These are phyloP conservation scores for Aspergillus udagawae DNA, from an alignment of 2,329 filamentous ascomycete genomes.

Conservation along the genomic window DNA sequence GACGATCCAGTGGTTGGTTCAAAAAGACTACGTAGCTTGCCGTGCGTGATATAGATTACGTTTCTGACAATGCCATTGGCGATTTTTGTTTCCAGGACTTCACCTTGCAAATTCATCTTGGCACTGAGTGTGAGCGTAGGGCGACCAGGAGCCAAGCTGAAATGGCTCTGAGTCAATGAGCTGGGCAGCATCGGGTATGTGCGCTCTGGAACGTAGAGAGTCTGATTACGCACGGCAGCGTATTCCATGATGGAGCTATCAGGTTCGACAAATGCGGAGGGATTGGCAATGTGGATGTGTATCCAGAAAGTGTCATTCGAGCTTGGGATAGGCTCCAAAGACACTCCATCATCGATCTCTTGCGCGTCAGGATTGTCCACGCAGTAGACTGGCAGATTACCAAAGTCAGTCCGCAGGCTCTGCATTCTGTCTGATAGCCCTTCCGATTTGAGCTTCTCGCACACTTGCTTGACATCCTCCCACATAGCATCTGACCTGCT, in stretches of 20 bases:
- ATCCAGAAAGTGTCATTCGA: constrained; percentile 52
- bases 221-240: constrained; percentile 52
- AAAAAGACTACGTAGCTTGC: constrained; percentile 37
- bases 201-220: constrained; percentile 52
- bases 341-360: constrained; percentile 63
- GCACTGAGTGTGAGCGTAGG: constrained; percentile 60
- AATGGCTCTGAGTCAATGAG: constrained; percentile 45
- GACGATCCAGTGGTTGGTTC: constrained; percentile 19
- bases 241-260: constrained; percentile 51
- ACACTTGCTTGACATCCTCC: constrained; percentile 27
- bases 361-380: constrained; percentile 53
- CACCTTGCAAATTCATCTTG: constrained; percentile 49
- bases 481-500: constrained; percentile 26
- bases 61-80: constrained; percentile 52
- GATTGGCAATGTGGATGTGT: constrained; percentile 61
- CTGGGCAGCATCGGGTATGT: constrained; percentile 55
- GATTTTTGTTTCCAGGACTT: constrained; percentile 53
- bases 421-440: constrained; percentile 52
- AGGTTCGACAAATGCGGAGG: constrained; percentile 56
- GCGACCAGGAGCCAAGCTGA: constrained; percentile 52
- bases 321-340: constrained; percentile 49
- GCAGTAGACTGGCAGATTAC: constrained; percentile 54
- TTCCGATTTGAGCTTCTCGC: constrained; percentile 19
- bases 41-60: constrained; percentile 50
- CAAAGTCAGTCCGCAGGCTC: constrained; percentile 55